A percentile compares a stretch with the other conserved stretches of the same genome.
Conservation (phyloP, 495 filamentous ascomycete species). For the Xylaria nigripes region DNA sequence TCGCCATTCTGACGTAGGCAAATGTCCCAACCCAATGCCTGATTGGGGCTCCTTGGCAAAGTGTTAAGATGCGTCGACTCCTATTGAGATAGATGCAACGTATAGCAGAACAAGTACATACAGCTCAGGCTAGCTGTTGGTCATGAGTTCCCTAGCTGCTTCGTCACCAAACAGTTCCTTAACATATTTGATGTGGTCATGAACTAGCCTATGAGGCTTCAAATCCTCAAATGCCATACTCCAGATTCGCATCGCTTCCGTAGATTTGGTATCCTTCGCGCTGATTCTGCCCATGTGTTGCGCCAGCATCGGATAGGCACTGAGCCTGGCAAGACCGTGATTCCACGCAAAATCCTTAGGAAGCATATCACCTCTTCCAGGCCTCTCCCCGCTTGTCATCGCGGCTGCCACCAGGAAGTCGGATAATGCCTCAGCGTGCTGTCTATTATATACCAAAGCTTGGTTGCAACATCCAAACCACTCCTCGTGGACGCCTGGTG, state of each 20-base stretch:
- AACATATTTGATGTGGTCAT: conserved; percentile 16
- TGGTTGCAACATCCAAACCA: conserved; percentile 40
- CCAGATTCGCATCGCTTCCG: conserved; percentile 25
- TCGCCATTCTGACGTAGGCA: too few species aligned
- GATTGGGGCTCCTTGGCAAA: too few species aligned
- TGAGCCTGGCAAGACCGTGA: conserved; percentile 23
- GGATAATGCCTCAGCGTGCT: conserved; percentile 25
- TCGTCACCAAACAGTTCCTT: conserved; percentile 20
- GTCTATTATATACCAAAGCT: conserved; percentile 36
- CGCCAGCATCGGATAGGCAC: conserved; percentile 27
- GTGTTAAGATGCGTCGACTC: too few species aligned
- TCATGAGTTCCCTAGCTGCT: conserved; percentile 14
- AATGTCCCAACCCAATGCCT: too few species aligned
- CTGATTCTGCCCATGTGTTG: conserved; percentile 25
- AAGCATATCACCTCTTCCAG: conserved; percentile 25
- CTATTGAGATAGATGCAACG: too few species aligned
- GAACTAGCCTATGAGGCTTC: conserved; percentile 15
- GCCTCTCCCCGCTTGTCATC: neutral
- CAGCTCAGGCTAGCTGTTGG: neutral
- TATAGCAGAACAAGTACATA: too few species aligned
- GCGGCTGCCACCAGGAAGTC: conserved; percentile 21
- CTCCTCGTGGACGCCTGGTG: conserved; percentile 34
- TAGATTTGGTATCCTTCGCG: conserved; percentile 23
- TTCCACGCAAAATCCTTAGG: conserved; percentile 25
- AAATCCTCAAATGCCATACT: conserved; percentile 29